These are phyloP conservation scores for Globisporangium iwayamae DNA, from an alignment of 352 stramenopile genomes.

Conservation along the genomic window DNA sequence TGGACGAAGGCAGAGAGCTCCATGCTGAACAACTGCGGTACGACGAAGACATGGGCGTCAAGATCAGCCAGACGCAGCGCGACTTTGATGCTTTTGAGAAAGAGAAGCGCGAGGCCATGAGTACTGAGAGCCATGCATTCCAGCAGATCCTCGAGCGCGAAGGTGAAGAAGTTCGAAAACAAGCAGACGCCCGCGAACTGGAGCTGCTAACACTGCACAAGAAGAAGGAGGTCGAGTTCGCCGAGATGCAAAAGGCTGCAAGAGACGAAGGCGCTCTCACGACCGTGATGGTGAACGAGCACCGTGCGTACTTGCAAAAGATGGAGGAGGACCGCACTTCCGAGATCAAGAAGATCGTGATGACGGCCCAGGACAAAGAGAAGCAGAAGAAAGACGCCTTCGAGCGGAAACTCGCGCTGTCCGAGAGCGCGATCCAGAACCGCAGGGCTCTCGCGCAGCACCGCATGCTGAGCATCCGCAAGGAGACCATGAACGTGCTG, in stretches of 20 bases:
- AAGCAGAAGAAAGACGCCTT: constrained; percentile 76
- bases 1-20: constrained; percentile 54
- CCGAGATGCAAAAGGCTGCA: constrained; percentile 59
- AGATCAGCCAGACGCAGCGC: constrained; percentile 75
- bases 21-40: constrained; percentile 51
- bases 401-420: constrained; percentile 68
- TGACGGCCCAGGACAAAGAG: constrained; percentile 36
- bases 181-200: constrained; percentile 60
- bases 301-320: constrained; percentile 74
- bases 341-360: constrained; percentile 55
- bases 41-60: constrained; percentile 78
- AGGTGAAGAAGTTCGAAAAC: constrained; percentile 34
- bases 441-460: constrained; percentile 64
- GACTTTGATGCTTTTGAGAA: constrained; percentile 76
- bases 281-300: constrained; percentile 66
- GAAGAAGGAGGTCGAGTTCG: constrained; percentile 75
- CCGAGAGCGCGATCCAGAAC: constrained; percentile 71
- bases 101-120: constrained; percentile 65
- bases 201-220: constrained; percentile 76
- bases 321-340: constrained; percentile 74
- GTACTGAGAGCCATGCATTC: constrained; percentile 55
- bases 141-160: constrained; percentile 60
- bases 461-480: constrained; percentile 67
- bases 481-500: constrained; percentile 75
- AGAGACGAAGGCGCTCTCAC: constrained; percentile 58